Percentiles rank a stretch among this genome's conserved stretches.
phyloP scores from a whole-genome alignment of 768 basidiomycete species.

The Symmetrospora coprosmae region DNA sequence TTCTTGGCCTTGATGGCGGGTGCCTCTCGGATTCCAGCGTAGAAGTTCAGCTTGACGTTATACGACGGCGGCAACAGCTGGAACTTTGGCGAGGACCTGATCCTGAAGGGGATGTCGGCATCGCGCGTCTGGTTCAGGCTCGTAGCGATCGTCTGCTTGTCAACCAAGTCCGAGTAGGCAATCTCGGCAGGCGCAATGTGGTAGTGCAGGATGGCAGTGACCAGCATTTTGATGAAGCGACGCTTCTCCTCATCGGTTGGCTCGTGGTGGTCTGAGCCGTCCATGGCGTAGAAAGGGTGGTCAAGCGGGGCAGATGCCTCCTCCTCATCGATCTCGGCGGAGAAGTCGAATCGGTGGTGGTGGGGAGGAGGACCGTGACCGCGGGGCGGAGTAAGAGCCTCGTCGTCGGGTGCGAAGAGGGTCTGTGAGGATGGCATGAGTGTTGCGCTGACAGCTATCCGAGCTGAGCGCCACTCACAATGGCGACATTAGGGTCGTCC shows the following conservation, averaged over 20 bases:
- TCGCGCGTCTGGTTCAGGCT: slow-evolving; percentile 4
- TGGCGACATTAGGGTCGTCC: slow-evolving; percentile 7
- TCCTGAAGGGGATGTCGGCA: slow-evolving; percentile 15
- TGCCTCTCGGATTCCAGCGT: slow-evolving; percentile 32
- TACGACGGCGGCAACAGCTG: slow-evolving; percentile 3
- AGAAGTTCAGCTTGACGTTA: slow-evolving; percentile 38
- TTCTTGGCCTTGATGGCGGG: slow-evolving; percentile 38
- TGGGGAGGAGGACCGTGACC: background rate
- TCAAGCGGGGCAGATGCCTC: background rate
- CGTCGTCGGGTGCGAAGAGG: slow-evolving; percentile 31
- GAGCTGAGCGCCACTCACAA: slow-evolving; percentile 10
- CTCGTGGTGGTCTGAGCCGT: slow-evolving; percentile 27
- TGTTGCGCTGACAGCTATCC: background rate
- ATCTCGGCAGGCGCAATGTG: slow-evolving; percentile 13
- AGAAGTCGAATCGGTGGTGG: background rate
- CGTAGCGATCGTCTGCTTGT: slow-evolving; percentile 36
- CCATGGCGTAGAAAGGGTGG: slow-evolving; percentile 25
- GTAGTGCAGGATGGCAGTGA: slow-evolving; percentile 22
- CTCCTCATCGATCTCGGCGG: background rate
- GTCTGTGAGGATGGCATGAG: slow-evolving; percentile 21
- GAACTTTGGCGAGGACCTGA: background rate
- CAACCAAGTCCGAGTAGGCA: slow-evolving; percentile 32
- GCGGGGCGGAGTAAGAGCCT: slow-evolving; percentile 26
- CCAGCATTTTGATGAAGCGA: slow-evolving; percentile 37
- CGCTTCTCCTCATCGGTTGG: slow-evolving; percentile 12